Percentiles rank a stretch among this genome's conserved stretches.
Conservation (phyloP, 352 stramenopile species). For the Blastocystis sp. region DNA sequence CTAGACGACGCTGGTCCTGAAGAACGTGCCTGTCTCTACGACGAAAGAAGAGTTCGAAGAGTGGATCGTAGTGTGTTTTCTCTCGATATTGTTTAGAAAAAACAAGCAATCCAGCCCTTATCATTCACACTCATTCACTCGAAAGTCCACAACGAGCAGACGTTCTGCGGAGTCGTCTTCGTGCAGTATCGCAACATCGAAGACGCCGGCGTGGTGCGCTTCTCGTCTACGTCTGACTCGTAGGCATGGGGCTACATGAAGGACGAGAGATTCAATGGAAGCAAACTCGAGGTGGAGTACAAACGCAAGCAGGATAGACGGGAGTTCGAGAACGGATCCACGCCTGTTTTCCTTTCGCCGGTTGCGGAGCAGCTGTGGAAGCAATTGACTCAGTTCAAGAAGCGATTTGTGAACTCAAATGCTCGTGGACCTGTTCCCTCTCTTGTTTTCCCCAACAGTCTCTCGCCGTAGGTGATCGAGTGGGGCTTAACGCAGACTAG, state of each 20-base stretch:
- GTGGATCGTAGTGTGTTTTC: conserved; percentile 7
- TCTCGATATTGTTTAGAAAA: neutral
- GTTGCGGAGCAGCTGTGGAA: conserved; percentile 23
- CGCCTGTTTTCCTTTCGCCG: neutral
- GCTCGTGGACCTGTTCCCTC: neutral
- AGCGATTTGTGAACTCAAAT: neutral
- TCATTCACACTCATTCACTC: conserved; percentile 11
- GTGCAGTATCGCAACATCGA: conserved; percentile 50
- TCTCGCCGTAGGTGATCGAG: neutral
- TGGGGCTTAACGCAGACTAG: neutral
- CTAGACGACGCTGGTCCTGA: conserved; percentile 19
- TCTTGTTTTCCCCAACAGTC: conserved; percentile 17
- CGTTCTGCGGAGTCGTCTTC: neutral
- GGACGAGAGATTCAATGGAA: neutral
- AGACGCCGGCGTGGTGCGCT: neutral
- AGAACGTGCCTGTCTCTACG: neutral
- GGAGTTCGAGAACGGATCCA: conserved; percentile 9
- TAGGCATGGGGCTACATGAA: conserved; percentile 40
- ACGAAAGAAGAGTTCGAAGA: neutral
- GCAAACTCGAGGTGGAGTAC: neutral
- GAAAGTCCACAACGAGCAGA: neutral
- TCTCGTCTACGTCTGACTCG: neutral
- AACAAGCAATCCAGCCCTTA: neutral
- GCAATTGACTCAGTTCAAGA: conserved; percentile 18
- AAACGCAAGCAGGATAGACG: neutral